A percentile compares a stretch with the other conserved stretches of the same genome.
Evolutionary conservation across 2,329 filamentous ascomycete species (phyloP).

Genomic region (Alternaria metachromatica): DNA sequence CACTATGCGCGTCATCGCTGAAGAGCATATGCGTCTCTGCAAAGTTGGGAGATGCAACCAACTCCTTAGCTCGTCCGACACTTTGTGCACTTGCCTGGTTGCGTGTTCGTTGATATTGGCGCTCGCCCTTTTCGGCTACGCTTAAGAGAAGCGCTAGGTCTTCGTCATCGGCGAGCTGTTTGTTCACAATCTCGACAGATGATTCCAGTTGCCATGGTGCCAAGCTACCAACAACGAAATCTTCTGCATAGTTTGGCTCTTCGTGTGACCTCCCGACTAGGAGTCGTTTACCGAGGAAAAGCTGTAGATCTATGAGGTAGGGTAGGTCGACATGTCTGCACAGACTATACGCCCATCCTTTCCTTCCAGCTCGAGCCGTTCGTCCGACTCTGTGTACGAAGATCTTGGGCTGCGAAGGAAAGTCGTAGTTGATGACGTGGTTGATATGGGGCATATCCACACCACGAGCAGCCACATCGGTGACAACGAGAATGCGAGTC

Average conservation of each 20-base stretch:
- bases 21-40: slow-evolving; percentile 82
- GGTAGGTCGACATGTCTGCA: slow-evolving; percentile 87
- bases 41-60: slow-evolving; percentile 74
- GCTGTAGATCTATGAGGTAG: slow-evolving; percentile 90
- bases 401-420: slow-evolving; percentile 94
- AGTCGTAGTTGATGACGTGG: slow-evolving; percentile 99
- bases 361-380: slow-evolving; percentile 90
- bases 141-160: slow-evolving; percentile 74
- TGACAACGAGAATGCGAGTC: slow-evolving; percentile 91
- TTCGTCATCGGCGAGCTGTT: slow-evolving; percentile 74
- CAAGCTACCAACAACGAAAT: slow-evolving; percentile 82
- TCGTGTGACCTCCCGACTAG: slow-evolving; percentile 71
- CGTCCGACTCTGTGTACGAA: slow-evolving; percentile 96
- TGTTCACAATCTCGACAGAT: slow-evolving; percentile 82
- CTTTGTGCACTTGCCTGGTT: slow-evolving; percentile 91
- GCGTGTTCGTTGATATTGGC: slow-evolving; percentile 86
- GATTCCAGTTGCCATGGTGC: slow-evolving; percentile 75
- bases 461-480: slow-evolving; percentile 94
- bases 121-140: slow-evolving; percentile 88
- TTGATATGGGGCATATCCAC: slow-evolving; percentile 96
- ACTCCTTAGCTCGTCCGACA: slow-evolving; percentile 81
- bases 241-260: slow-evolving; percentile 74
- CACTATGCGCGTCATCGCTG: slow-evolving; percentile 63
- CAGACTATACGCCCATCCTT: slow-evolving; percentile 94
- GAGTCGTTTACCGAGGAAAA: slow-evolving; percentile 88